Percentiles rank a stretch among this genome's conserved stretches.
phyloP scores from a whole-genome alignment of 2,329 filamentous ascomycete genomes.

The Cladorrhinum sp. region DNA sequence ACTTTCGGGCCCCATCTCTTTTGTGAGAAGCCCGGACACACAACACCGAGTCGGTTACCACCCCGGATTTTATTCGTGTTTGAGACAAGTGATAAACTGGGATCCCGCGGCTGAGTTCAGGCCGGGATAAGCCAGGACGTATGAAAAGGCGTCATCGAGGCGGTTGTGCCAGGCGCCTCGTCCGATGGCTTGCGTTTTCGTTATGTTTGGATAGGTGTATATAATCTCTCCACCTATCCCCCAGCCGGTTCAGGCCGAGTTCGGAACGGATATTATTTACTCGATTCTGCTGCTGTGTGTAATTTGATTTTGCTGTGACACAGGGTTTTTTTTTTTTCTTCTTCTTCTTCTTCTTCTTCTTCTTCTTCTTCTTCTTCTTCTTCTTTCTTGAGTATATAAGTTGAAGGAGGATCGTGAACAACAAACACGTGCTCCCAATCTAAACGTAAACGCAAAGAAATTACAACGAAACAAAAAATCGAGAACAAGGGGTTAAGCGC shows the following conservation, averaged over 20 bases:
- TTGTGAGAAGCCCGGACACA: background rate
- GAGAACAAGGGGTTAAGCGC: background rate
- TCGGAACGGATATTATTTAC: background rate
- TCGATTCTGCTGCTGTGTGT: too few species aligned
- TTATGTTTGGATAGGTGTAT: too few species aligned
- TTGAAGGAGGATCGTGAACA: too few species aligned
- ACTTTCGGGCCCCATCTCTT: conserved; percentile 2
- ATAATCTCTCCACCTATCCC: too few species aligned
- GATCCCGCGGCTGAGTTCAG: background rate
- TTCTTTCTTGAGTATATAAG: too few species aligned
- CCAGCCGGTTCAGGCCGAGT: background rate
- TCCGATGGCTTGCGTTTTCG: background rate
- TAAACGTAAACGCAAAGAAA: too few species aligned
- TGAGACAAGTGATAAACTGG: background rate
- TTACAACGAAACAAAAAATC: too few species aligned
- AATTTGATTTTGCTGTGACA: too few species aligned
- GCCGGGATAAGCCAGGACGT: background rate
- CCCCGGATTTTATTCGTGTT: background rate
- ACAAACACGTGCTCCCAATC: too few species aligned
- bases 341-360: too few species aligned
- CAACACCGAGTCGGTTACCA: background rate
- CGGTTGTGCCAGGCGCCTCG: background rate
- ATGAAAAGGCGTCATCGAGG: background rate
- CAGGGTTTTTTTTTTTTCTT: too few species aligned
- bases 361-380: background rate